These are phyloP conservation scores for Hygrocybe coccinea DNA, from an alignment of 768 basidiomycete species.

Conservation along the genomic window DNA sequence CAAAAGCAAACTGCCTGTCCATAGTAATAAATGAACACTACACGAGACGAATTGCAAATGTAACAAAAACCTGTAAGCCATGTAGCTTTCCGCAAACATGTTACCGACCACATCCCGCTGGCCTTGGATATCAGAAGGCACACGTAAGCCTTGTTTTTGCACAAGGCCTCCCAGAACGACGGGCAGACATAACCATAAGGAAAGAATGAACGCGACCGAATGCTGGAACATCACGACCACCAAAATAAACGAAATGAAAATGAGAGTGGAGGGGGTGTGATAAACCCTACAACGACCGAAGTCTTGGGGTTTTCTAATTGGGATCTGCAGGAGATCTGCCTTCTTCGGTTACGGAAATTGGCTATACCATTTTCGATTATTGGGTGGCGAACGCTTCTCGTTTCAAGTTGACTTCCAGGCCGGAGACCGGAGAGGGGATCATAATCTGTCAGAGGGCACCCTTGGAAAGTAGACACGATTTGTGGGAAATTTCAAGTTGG, in stretches of 20 bases:
- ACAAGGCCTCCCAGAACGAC: slow-evolving; percentile 35
- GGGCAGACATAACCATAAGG: slow-evolving; percentile 2
- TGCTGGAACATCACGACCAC: background rate
- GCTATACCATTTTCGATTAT: too few species aligned
- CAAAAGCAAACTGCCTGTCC: slow-evolving; percentile 49
- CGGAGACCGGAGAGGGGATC: too few species aligned
- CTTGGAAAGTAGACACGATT: too few species aligned
- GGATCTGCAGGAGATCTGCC: too few species aligned
- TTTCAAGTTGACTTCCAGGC: too few species aligned
- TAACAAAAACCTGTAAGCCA: slow-evolving; percentile 50
- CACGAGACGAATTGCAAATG: background rate
- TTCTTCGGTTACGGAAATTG: too few species aligned
- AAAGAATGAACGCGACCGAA: background rate
- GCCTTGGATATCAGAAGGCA: slow-evolving; percentile 37
- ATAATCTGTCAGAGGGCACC: too few species aligned
- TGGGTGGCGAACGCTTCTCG: too few species aligned
- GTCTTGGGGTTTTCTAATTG: too few species aligned
- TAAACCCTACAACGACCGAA: background rate
- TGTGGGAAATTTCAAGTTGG: too few species aligned
- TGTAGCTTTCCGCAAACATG: slow-evolving; percentile 50
- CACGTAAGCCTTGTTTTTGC: slow-evolving; percentile 39
- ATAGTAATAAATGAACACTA: background rate
- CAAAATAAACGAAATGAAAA: background rate
- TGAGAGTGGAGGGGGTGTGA: background rate
- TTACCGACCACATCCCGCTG: slow-evolving; percentile 41